These are phyloP conservation scores for Drechmeria coniospora DNA, from an alignment of 2,329 filamentous ascomycete genomes.

Conservation along the genomic window DNA sequence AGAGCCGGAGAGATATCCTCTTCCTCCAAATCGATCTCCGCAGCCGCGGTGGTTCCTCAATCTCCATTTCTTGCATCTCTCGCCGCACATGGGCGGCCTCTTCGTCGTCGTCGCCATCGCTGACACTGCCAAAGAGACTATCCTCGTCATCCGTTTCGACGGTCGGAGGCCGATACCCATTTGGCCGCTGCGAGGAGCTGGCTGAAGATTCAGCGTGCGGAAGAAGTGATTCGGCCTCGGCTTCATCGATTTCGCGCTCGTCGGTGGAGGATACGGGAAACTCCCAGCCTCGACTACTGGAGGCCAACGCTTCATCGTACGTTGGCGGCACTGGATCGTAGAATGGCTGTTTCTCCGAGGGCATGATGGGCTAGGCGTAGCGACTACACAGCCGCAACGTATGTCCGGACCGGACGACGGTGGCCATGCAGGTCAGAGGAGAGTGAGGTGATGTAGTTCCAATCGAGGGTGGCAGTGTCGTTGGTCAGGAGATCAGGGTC, in stretches of 20 bases:
- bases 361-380: conserved; percentile 11
- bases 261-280: conserved; percentile 23
- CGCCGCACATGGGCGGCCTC: conserved; percentile 55
- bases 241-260: conserved; percentile 51
- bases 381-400: conserved; percentile 1
- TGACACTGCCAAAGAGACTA: conserved; percentile 34
- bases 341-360: conserved; percentile 24
- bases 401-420: conserved; percentile 3
- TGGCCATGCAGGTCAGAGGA: conserved; percentile 8
- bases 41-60: conserved; percentile 48
- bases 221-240: conserved; percentile 65
- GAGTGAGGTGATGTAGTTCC: too few relatives aligned
- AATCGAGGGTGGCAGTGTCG: too few relatives aligned
- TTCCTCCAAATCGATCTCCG: conserved; percentile 36
- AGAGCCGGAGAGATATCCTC: conserved; percentile 35
- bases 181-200: conserved; percentile 26
- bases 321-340: conserved; percentile 28
- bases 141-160: conserved; percentile 63
- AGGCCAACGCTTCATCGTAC: conserved; percentile 26
- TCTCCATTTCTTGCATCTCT: conserved; percentile 81
- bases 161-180: conserved; percentile 62
- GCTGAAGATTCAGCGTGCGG: conserved; percentile 29
- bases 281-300: conserved; percentile 17
- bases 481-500: too few relatives aligned
- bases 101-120: conserved; percentile 23